These are phyloP conservation scores for Trichocladium uniseriatum DNA, from an alignment of 495 filamentous ascomycete species.

Conservation along the genomic window DNA sequence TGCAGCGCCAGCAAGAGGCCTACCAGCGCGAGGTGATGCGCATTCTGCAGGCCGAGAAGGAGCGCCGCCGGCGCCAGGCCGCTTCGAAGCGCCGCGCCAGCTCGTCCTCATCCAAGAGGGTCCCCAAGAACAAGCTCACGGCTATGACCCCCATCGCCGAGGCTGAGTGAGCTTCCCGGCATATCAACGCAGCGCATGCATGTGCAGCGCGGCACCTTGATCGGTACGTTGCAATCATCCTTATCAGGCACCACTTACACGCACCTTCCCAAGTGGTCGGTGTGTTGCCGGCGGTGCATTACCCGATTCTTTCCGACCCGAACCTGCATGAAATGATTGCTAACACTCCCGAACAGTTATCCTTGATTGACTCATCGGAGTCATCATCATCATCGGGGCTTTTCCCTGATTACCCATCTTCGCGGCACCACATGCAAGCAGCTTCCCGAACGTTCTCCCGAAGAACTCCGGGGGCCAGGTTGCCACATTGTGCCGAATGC, in stretches of 20 bases:
- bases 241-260: background rate
- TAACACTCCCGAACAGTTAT: background rate
- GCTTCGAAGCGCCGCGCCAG: conserved; percentile 16
- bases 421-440: background rate
- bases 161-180: conserved; percentile 19
- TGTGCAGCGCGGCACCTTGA: too few relatives aligned
- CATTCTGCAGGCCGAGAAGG: conserved; percentile 39
- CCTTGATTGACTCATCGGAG: background rate
- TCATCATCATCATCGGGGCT: background rate
- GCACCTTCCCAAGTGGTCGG: background rate
- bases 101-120: conserved; percentile 30
- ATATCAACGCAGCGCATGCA: background rate
- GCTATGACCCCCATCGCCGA: conserved; percentile 44
- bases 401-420: background rate
- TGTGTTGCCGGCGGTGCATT: background rate
- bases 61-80: conserved; percentile 31
- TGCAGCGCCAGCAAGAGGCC: conserved; percentile 36
- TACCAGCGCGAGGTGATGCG: conserved; percentile 39
- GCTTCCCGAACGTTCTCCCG: conserved; percentile 1
- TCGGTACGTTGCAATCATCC: background rate
- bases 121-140: conserved; percentile 35
- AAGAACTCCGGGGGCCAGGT: background rate
- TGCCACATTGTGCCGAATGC: background rate
- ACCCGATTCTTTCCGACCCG: conserved; percentile 7
- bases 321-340: conserved; percentile 1